These are phyloP conservation scores for Starmerella roubikii DNA, from an alignment of 805 yeast genomes.

Conservation along the genomic window DNA sequence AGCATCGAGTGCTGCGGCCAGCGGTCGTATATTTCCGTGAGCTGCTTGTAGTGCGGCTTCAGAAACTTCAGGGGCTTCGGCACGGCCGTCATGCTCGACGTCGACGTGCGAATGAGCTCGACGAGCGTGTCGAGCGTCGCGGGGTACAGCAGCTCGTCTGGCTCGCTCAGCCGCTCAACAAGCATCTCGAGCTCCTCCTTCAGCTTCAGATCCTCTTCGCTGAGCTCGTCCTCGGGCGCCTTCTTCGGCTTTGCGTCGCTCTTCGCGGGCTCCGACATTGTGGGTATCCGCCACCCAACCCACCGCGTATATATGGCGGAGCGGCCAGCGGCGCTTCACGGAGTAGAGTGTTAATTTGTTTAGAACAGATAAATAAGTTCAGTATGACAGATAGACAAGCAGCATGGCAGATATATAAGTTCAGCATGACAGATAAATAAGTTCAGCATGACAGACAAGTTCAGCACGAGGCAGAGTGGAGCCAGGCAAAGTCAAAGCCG, in stretches of 20 bases:
- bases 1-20: slow-evolving; percentile 41
- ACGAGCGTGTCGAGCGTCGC: slow-evolving; percentile 59
- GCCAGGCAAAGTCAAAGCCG: no score
- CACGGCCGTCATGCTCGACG: slow-evolving; percentile 98
- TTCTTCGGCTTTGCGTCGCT: slow-evolving; percentile 4
- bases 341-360: no score
- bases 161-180: slow-evolving; percentile 55
- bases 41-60: slow-evolving; percentile 68
- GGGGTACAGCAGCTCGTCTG: slow-evolving; percentile 34
- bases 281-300: no score
- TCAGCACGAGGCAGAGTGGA: no score
- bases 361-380: no score
- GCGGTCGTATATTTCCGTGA: slow-evolving; percentile 48
- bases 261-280: no score
- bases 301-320: no score
- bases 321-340: no score
- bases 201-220: slow-evolving; percentile 83
- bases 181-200: slow-evolving; percentile 76
- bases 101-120: slow-evolving; percentile 71
- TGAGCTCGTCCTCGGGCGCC: slow-evolving; percentile 59
- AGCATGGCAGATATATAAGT: no score
- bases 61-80: slow-evolving; percentile 96
- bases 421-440: no score
- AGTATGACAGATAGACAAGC: no score
- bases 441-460: no score